Conservation (phyloP, 2,329 filamentous ascomycete species). For the Fusarium scirpi region DNA sequence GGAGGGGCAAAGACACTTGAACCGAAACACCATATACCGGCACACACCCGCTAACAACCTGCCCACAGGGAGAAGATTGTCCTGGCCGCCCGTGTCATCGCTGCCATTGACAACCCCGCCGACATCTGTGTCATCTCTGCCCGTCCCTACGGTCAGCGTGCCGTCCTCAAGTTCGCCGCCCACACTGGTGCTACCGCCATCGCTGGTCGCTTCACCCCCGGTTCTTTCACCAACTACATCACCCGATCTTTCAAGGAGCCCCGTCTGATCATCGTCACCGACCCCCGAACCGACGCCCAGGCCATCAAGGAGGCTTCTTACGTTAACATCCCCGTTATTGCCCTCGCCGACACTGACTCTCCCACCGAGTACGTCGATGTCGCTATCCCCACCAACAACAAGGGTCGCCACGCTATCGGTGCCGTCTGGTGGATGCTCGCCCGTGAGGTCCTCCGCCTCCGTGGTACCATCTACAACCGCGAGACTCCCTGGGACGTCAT, state of each 20-base stretch:
- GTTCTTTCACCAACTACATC: slow-evolving; percentile 99
- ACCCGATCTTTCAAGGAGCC: slow-evolving; percentile 99
- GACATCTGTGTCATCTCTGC: slow-evolving; percentile 99
- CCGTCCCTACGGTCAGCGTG: slow-evolving; percentile 99
- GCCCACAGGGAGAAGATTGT: slow-evolving; percentile 95
- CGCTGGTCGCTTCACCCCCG: slow-evolving; percentile 99
- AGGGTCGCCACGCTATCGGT: slow-evolving; percentile 99
- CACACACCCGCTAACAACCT: slow-evolving; percentile 34
- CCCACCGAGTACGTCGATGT: slow-evolving; percentile 99
- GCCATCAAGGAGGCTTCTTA: slow-evolving; percentile 99
- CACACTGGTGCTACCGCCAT: slow-evolving; percentile 99
- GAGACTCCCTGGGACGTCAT: slow-evolving; percentile 99
- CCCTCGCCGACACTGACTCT: slow-evolving; percentile 98
- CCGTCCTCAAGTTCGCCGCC: slow-evolving; percentile 98
- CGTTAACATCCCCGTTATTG: slow-evolving; percentile 99
- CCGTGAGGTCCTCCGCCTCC: slow-evolving; percentile 98
- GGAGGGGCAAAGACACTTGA: slow-evolving; percentile 33
- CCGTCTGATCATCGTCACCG: slow-evolving; percentile 98
- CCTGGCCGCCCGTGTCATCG: slow-evolving; percentile 98
- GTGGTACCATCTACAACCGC: slow-evolving; percentile 94
- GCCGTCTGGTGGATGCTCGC: slow-evolving; percentile 99
- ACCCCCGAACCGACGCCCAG: slow-evolving; percentile 99
- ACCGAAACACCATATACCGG: slow-evolving; percentile 35
- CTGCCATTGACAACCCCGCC: slow-evolving; percentile 98
- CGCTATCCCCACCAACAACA: slow-evolving; percentile 99